Evolutionary conservation across 2,329 filamentous ascomycete species (phyloP).

Genomic region (Colletotrichum godetiae): DNA sequence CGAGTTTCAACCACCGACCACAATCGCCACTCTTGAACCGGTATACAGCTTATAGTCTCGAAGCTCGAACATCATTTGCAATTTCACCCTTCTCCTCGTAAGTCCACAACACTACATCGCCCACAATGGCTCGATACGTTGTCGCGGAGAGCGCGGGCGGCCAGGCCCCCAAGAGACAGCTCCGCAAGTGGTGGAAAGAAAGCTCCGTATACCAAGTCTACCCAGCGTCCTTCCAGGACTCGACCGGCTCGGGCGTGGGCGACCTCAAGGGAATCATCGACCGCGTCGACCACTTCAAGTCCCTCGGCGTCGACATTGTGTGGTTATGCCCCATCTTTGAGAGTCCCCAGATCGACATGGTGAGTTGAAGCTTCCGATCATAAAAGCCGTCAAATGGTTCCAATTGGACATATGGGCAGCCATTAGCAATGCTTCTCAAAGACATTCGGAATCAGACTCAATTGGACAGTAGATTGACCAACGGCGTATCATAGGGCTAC

Average conservation of each 20-base stretch:
- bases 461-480: neutral
- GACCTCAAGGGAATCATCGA: constrained; percentile 69
- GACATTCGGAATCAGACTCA: neutral
- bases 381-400: neutral
- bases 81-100: neutral
- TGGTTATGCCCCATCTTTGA: constrained; percentile 63
- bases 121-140: constrained; percentile 14
- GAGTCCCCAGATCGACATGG: constrained; percentile 73
- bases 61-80: neutral
- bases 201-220: constrained; percentile 71
- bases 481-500: constrained; percentile 61
- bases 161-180: constrained; percentile 14
- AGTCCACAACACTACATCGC: neutral
- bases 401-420: neutral
- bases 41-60: neutral
- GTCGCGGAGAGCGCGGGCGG: neutral
- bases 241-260: constrained; percentile 65
- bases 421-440: neutral
- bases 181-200: constrained; percentile 68
- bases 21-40: neutral
- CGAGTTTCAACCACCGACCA: no score
- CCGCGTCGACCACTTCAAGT: constrained; percentile 64
- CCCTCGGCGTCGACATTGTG: constrained; percentile 68
- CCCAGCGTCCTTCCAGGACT: constrained; percentile 70
- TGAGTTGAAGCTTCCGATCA: constrained; percentile 35